These are phyloP conservation scores for Botrytis byssoidea DNA, from an alignment of 2,329 filamentous ascomycete genomes.

Conservation along the genomic window DNA sequence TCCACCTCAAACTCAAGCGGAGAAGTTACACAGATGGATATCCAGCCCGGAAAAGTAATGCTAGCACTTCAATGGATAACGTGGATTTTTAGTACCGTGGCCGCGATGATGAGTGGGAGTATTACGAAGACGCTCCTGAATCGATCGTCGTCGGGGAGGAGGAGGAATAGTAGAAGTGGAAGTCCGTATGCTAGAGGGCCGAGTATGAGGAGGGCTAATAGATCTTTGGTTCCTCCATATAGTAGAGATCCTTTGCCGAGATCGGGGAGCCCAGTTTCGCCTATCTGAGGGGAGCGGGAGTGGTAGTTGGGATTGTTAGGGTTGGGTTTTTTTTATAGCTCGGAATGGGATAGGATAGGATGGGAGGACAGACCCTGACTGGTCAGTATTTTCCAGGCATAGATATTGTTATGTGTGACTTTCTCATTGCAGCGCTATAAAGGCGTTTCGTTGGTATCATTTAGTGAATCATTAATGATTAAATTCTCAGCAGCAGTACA, in stretches of 20 bases:
- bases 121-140: background rate
- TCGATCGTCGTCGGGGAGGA: background rate
- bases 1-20: background rate
- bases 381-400: background rate
- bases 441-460: background rate
- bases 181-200: background rate
- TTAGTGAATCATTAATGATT: background rate
- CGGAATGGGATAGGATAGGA: background rate
- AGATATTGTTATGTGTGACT: background rate
- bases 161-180: background rate
- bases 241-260: background rate
- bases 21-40: background rate
- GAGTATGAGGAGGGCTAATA: background rate
- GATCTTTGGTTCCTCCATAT: background rate
- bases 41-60: background rate
- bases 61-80: conserved; percentile 13
- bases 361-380: background rate
- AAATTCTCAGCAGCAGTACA: background rate
- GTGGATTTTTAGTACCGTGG: background rate
- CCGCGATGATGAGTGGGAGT: conserved; percentile 5
- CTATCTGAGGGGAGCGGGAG: background rate
- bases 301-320: background rate
- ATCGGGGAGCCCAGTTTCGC: background rate
- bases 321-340: background rate
- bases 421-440: background rate